Base-by-base conservation (phyloP, 177 flowering plant genomes). In the Vitis hybrid region DNA sequence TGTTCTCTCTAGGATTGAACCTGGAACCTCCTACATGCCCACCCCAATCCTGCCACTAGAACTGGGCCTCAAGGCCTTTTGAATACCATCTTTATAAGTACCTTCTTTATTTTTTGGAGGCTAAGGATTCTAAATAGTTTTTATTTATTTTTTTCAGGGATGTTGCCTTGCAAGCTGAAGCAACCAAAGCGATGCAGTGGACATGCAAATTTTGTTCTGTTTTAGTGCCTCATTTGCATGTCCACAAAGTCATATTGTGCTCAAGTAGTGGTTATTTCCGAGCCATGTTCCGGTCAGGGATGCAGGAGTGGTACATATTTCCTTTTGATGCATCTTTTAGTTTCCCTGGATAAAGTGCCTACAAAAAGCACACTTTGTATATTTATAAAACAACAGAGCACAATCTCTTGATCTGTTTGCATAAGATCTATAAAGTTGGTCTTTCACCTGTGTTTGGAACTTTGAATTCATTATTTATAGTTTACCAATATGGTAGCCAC, bases 201-300 rank as follows among this genome's bases (percentile, higher is more conserved):
- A 82, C 62, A 52, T 91, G 97, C 75, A 70, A 56, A 62, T 11
- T 77, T 13, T 94, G 97, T 81, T 75, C 82, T 32, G 60, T 74
- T 23, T 66, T 69, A 15, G 65, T 56, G 49, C 93, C 93, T 0
- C 98, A 92, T 67, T 58, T 88, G 66, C 98, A 94, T 82, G 87
- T 74, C 66, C 97, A 94, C 81, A 83, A 80, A 79, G 81, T 86
- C 58, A 78, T 94, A 40, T 70, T 94, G 76, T 81, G 77, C 69
- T 78, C 89, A 58, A 79, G 90, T 73, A 87, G 86, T 79, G 91
- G 83, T 72, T 88, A 91, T 78, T 60, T 94, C 59, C 81, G 78
- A 32, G 97, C 94, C 21, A 32, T 94, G 81, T 86, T 91, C 64
- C 85, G 74, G 69, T 94, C 97, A 32, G 98, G 97, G 67, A 94